These are phyloP conservation scores for Fabrea salina DNA, from an alignment of 169 alveolate species.

Conservation along the genomic window DNA sequence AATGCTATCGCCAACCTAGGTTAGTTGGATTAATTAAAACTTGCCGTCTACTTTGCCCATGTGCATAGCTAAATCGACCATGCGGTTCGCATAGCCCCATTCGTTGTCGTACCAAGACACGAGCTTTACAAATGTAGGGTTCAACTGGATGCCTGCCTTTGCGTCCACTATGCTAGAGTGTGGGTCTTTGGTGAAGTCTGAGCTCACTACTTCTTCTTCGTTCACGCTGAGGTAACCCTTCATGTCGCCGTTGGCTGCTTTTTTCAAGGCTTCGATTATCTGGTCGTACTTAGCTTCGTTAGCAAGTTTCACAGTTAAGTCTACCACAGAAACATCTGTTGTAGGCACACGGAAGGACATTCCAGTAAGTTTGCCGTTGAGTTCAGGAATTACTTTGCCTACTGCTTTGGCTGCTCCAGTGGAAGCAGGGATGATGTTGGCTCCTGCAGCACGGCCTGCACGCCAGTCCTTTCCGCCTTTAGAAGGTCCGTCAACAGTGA, in stretches of 20 bases:
- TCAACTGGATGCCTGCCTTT: slow-evolving; percentile 97
- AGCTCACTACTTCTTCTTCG: slow-evolving; percentile 96
- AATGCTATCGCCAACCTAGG: too few relatives aligned
- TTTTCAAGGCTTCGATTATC: slow-evolving; percentile 91
- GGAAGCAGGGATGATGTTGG: slow-evolving; percentile 98
- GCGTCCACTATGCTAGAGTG: slow-evolving; percentile 95
- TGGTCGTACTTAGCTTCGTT: slow-evolving; percentile 96
- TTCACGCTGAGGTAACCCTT: slow-evolving; percentile 95
- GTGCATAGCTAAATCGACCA: slow-evolving; percentile 85
- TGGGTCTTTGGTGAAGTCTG: slow-evolving; percentile 94
- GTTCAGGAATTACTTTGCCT: slow-evolving; percentile 97
- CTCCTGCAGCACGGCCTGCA: slow-evolving; percentile 98
- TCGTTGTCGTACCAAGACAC: slow-evolving; percentile 99
- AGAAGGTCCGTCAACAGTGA: slow-evolving; percentile 99
- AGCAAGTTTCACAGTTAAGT: slow-evolving; percentile 94
- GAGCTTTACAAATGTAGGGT: slow-evolving; percentile 95
- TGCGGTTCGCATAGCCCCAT: slow-evolving; percentile 98
- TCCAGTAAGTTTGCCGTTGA: slow-evolving; percentile 96
- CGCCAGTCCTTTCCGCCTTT: slow-evolving; percentile 99
- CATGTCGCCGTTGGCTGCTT: slow-evolving; percentile 92
- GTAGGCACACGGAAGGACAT: slow-evolving; percentile 99
- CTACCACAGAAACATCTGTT: slow-evolving; percentile 98
- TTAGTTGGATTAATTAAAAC: too few relatives aligned
- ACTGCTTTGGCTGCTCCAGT: slow-evolving; percentile 99
- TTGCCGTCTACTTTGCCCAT: too few relatives aligned